Conservation (phyloP, 2,329 filamentous ascomycete species). For the Xylariaceae sp. region DNA sequence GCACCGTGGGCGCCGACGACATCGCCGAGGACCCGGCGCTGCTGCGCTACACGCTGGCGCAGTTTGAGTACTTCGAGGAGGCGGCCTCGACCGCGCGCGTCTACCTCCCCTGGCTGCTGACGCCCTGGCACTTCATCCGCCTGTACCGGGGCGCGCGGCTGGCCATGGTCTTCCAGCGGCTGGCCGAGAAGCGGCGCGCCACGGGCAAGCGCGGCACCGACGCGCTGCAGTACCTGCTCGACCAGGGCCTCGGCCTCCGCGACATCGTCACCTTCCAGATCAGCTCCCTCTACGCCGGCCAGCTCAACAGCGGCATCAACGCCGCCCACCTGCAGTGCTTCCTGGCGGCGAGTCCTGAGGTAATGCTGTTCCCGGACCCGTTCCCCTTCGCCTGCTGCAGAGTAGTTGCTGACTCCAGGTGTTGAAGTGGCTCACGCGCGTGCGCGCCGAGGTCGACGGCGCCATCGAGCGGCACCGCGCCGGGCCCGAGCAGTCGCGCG, state of each 20-base stretch:
- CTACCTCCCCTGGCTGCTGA: slow-evolving; percentile 46
- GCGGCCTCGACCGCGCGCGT: slow-evolving; percentile 35
- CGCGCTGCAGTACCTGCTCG: slow-evolving; percentile 45
- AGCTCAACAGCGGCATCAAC: slow-evolving; percentile 50
- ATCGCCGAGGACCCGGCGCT: slow-evolving; percentile 39
- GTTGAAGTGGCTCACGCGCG: slow-evolving; percentile 38
- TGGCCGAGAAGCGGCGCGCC: slow-evolving; percentile 37
- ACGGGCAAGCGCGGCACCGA: slow-evolving; percentile 38
- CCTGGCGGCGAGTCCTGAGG: slow-evolving; percentile 36
- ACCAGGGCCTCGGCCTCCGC: slow-evolving; percentile 37
- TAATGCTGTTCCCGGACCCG: no score
- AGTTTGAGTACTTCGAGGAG: slow-evolving; percentile 40
- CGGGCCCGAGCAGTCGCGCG: slow-evolving; percentile 19
- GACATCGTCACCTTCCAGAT: slow-evolving; percentile 43
- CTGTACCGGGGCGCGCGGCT: slow-evolving; percentile 37
- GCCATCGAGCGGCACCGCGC: slow-evolving; percentile 35
- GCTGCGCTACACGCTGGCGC: slow-evolving; percentile 32
- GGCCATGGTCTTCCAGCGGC: slow-evolving; percentile 38
- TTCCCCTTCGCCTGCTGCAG: no score
- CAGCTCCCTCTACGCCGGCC: slow-evolving; percentile 47
- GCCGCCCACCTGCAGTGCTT: slow-evolving; percentile 44
- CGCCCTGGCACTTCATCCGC: slow-evolving; percentile 33
- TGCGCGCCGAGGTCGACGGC: slow-evolving; percentile 38
- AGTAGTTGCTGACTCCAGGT: no score
- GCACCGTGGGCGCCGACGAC: slow-evolving; percentile 45